Conservation (phyloP, 1,284 basidiomycete genomes). For the Sporisorium graminicola region DNA sequence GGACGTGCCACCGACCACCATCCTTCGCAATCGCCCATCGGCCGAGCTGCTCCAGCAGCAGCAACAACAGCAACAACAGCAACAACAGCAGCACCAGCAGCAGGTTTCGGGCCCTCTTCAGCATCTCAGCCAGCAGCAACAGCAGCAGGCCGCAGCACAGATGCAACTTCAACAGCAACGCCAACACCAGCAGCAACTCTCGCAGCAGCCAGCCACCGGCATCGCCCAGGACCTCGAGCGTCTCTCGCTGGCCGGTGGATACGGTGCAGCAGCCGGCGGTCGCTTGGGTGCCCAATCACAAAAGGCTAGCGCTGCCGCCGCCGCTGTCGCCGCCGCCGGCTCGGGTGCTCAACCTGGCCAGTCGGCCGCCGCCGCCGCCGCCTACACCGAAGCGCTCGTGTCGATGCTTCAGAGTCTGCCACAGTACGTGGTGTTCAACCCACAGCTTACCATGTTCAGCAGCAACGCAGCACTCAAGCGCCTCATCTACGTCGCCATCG, state of each 20-base stretch:
- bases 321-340: slow-evolving; percentile 49
- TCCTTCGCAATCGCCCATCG: slow-evolving; percentile 76
- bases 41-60: slow-evolving; percentile 47
- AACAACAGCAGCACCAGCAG: slow-evolving; percentile 45
- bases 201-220: slow-evolving; percentile 46
- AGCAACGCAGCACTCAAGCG: slow-evolving; percentile 88
- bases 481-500: slow-evolving; percentile 89
- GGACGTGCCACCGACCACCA: slow-evolving; percentile 83
- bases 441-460: slow-evolving; percentile 76
- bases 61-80: slow-evolving; percentile 50
- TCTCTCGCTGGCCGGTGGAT: slow-evolving; percentile 50
- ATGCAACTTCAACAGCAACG: slow-evolving; percentile 49
- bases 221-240: slow-evolving; percentile 59
- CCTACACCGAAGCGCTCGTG: slow-evolving; percentile 73
- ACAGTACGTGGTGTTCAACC: slow-evolving; percentile 82
- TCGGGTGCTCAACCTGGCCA: slow-evolving; percentile 45
- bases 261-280: slow-evolving; percentile 37
- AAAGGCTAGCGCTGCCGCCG: slow-evolving; percentile 46
- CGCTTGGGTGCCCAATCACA: slow-evolving; percentile 41
- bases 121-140: slow-evolving; percentile 55
- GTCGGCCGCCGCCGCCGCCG: slow-evolving; percentile 62
- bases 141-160: slow-evolving; percentile 42
- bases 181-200: slow-evolving; percentile 52
- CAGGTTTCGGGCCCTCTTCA: slow-evolving; percentile 40
- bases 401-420: slow-evolving; percentile 81